A percentile compares a stretch with the other conserved stretches of the same genome.
phyloP scores from a whole-genome alignment of 345 rosid species.

The Mallotus nudiflorus region DNA sequence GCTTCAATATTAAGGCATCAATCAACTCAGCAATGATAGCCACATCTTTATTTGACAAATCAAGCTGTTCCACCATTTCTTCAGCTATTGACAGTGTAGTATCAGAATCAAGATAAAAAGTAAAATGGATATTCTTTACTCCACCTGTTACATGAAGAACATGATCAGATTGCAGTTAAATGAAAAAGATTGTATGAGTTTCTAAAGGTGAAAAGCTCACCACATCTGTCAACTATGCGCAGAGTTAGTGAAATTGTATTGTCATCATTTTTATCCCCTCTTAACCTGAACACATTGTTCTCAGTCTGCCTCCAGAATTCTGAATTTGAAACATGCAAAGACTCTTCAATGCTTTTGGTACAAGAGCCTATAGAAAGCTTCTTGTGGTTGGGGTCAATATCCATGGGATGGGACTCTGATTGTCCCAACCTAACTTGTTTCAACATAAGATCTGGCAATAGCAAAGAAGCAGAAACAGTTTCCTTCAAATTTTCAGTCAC shows the following conservation, averaged over 20 bases:
- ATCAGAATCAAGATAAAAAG: slow-evolving; percentile 67
- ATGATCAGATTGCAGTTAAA: neutral
- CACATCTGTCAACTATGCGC: slow-evolving; percentile 57
- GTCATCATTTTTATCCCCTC: slow-evolving; percentile 51
- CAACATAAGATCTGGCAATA: slow-evolving; percentile 4
- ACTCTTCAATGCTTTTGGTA: slow-evolving; percentile 41
- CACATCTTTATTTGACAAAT: slow-evolving; percentile 59
- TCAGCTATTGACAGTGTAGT: slow-evolving; percentile 65
- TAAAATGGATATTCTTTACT: slow-evolving; percentile 65
- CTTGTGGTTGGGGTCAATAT: slow-evolving; percentile 45
- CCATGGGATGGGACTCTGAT: slow-evolving; percentile 76
- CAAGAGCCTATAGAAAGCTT: slow-evolving; percentile 48
- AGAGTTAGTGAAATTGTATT: slow-evolving; percentile 50
- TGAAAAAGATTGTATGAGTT: neutral
- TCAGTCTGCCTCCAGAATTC: slow-evolving; percentile 53
- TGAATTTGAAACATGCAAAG: slow-evolving; percentile 32
- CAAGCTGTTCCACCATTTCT: slow-evolving; percentile 90
- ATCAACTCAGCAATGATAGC: slow-evolving; percentile 71
- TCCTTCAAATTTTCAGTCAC: slow-evolving; percentile 38
- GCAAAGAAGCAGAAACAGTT: slow-evolving; percentile 58
- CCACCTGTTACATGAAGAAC: slow-evolving; percentile 44
- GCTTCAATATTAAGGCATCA: slow-evolving; percentile 56
- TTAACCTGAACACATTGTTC: slow-evolving; percentile 53
- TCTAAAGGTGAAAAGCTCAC: slow-evolving; percentile 33
- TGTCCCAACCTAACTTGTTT: slow-evolving; percentile 19